Percentiles rank a stretch among this genome's conserved stretches.
phyloP scores from a whole-genome alignment of 129 eudicot species.

The sunflower (Helianthus annuus) region HanXRQr2.0-SUNRISE NC_035436.2:157174895-157175394 shows the following conservation, averaged over 20 bases:
- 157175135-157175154: slow-evolving; percentile 26
- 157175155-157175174: neutral
- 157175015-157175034: neutral
- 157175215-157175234: slow-evolving; percentile 5
- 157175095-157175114: neutral
- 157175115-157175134: slow-evolving; percentile 10
- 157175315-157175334: too few species aligned
- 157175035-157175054: neutral
- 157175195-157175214: slow-evolving; percentile 1
- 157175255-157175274: neutral
- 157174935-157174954: neutral
- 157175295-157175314: too few species aligned
- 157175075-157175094: neutral
- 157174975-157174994: neutral
- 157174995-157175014: neutral
- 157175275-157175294: neutral
- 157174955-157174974: neutral
- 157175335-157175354: too few species aligned
- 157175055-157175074: slow-evolving; percentile 28
- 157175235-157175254: neutral
- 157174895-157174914: too few species aligned
- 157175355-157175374: too few species aligned
- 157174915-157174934: too few species aligned
- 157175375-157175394: too few species aligned
- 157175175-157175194: neutral